Evolutionary conservation across 2,329 filamentous ascomycete species (phyloP).

Genomic region (Hortaea sp.): DNA sequence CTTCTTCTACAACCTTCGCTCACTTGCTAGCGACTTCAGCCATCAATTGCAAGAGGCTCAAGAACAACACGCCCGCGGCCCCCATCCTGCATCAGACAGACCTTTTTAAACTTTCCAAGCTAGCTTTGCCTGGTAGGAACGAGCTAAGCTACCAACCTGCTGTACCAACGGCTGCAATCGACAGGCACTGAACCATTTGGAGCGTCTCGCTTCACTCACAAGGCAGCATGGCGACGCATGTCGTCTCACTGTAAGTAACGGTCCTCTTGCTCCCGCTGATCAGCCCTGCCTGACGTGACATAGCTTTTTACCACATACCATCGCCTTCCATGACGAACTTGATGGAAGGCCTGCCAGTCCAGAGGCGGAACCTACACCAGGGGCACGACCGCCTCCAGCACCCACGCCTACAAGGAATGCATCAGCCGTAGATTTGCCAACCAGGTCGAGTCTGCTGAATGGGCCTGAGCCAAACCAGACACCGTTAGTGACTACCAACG

Average conservation of each 20-base stretch:
- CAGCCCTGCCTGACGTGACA: conserved; percentile 1
- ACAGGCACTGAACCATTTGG: neutral
- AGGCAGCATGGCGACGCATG: conserved; percentile 16
- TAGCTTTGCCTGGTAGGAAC: neutral
- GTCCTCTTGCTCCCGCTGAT: neutral
- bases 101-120: neutral
- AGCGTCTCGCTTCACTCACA: conserved; percentile 1
- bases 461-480: conserved; percentile 32
- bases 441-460: conserved; percentile 25
- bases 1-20: neutral
- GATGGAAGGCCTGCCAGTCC: conserved; percentile 17
- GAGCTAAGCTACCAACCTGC: neutral
- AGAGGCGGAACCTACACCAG: neutral
- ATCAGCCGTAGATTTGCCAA: conserved; percentile 31
- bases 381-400: conserved; percentile 9
- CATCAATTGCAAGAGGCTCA: no score
- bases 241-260: conserved; percentile 25
- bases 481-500: conserved; percentile 27
- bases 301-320: conserved; percentile 85
- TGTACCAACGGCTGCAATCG: neutral
- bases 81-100: neutral
- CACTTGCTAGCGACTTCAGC: neutral
- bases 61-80: neutral
- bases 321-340: conserved; percentile 64
- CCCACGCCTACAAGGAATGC: conserved; percentile 35